Conservation (phyloP, 164 flowering plant genomes). For the Annona cherimola region DNA sequence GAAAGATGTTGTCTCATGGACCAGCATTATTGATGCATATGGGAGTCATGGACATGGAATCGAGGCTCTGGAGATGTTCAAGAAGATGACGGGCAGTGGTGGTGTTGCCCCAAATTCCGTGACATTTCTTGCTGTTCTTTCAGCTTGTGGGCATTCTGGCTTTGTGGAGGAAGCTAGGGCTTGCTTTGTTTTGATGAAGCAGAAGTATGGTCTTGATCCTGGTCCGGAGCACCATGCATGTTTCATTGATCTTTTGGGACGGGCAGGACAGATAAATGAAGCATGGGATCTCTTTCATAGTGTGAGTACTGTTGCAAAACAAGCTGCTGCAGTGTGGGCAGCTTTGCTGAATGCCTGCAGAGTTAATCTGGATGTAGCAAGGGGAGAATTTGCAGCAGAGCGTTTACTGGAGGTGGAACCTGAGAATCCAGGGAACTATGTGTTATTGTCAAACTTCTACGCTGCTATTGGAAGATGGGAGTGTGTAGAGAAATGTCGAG, state of each 20-base stretch:
- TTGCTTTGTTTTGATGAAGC: conserved; percentile 26
- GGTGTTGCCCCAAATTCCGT: conserved; percentile 36
- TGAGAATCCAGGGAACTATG: conserved; percentile 34
- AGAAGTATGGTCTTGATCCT: conserved; percentile 31
- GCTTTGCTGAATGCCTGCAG: conserved; percentile 48
- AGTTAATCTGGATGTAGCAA: conserved; percentile 29
- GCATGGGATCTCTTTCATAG: conserved; percentile 35
- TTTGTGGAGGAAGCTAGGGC: conserved; percentile 37
- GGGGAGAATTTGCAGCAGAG: conserved; percentile 47
- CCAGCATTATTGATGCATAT: conserved; percentile 45
- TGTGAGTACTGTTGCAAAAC: conserved; percentile 23
- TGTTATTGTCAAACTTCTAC: conserved; percentile 48
- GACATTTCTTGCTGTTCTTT: conserved; percentile 45
- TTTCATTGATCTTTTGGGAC: conserved; percentile 45
- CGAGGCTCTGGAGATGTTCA: conserved; percentile 42
- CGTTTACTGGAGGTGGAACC: conserved; percentile 40
- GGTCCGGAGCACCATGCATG: conserved; percentile 51
- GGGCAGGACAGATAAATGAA: conserved; percentile 42
- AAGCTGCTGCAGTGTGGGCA: conserved; percentile 34
- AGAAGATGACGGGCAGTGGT: conserved; percentile 27
- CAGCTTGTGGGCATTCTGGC: conserved; percentile 61
- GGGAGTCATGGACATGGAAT: conserved; percentile 40
- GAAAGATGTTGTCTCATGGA: conserved; percentile 48
- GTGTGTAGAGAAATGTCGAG: conserved; percentile 34
- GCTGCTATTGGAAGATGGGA: conserved; percentile 57